A percentile compares a stretch with the other conserved stretches of the same genome.
These are phyloP conservation scores for Leccinum pallidistipes DNA, from an alignment of 1,284 basidiomycete species.

Conservation along the genomic window DNA sequence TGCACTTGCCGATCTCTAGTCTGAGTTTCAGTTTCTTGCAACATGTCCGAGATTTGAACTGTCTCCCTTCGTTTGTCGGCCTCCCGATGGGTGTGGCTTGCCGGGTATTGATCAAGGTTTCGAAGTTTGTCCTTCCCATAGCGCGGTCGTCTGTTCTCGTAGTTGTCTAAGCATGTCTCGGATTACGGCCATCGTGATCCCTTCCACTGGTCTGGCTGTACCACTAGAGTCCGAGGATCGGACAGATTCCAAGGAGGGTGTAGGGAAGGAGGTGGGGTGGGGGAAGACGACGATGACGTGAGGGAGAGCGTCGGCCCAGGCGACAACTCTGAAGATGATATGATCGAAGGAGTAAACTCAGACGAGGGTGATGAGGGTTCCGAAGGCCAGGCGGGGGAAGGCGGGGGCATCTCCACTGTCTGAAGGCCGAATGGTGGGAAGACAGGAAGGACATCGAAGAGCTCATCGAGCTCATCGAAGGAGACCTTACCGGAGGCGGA, in stretches of 20 bases:
- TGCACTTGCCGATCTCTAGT: not conserved
- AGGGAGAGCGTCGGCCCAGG: conserved; percentile 33
- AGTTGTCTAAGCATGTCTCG: conserved; percentile 50
- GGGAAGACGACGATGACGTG: conserved; percentile 34
- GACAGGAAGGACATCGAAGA: conserved; percentile 64
- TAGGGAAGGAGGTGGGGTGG: conserved; percentile 37
- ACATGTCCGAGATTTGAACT: conserved; percentile 11
- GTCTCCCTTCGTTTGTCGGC: conserved; percentile 19
- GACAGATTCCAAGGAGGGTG: conserved; percentile 23
- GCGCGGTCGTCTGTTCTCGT: conserved; percentile 47
- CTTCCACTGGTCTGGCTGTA: conserved; percentile 43
- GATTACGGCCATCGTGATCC: conserved; percentile 39
- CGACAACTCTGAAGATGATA: conserved; percentile 35
- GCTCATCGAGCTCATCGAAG: conserved; percentile 49
- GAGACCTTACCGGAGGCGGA: conserved; percentile 43
- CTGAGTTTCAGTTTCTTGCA: conserved; percentile 5
- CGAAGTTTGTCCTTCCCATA: conserved; percentile 59
- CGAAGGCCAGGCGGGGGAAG: conserved; percentile 33
- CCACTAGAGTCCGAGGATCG: conserved; percentile 40
- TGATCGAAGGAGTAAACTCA: conserved; percentile 31
- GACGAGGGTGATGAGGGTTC: conserved; percentile 37
- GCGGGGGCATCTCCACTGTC: conserved; percentile 19
- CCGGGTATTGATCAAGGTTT: conserved; percentile 18
- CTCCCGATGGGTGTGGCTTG: conserved; percentile 11
- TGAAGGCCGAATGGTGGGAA: conserved; percentile 67